phyloP scores from a whole-genome alignment of 2,329 filamentous ascomycete species.

The Coniochaeta sp. region DNA sequence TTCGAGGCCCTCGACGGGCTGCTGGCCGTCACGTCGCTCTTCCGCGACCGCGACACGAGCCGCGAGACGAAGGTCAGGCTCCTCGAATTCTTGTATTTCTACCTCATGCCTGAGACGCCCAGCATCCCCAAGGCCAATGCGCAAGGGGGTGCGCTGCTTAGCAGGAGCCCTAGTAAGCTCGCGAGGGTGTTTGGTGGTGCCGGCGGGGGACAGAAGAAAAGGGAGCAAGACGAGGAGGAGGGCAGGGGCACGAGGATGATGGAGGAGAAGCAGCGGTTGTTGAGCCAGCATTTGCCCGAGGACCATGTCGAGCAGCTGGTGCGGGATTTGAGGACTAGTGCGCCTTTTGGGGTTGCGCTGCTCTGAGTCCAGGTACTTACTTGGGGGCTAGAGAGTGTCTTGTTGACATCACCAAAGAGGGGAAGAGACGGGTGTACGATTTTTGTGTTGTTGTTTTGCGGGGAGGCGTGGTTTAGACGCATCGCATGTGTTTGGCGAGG shows the following conservation, averaged over 20 bases:
- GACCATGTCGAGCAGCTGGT: constrained; percentile 68
- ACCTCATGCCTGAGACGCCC: constrained; percentile 86
- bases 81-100: constrained; percentile 98
- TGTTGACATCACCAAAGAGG: too few species aligned
- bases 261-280: constrained; percentile 73
- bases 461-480: neutral
- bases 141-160: constrained; percentile 51
- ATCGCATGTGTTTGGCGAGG: neutral
- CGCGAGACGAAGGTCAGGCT: constrained; percentile 90
- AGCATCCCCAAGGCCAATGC: constrained; percentile 42
- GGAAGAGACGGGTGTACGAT: constrained; percentile 2
- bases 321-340: constrained; percentile 71
- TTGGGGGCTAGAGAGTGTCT: too few species aligned
- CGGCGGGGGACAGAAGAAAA: constrained; percentile 34
- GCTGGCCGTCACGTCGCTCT: constrained; percentile 83
- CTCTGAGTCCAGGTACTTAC: too few species aligned
- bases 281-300: constrained; percentile 71
- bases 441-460: neutral
- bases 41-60: constrained; percentile 80
- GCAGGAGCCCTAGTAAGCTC: constrained; percentile 64
- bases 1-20: constrained; percentile 92
- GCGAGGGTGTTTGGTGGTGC: constrained; percentile 45
- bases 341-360: constrained; percentile 49
- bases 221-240: constrained; percentile 19
- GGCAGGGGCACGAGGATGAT: constrained; percentile 53